These are phyloP conservation scores for Boechera divaricarpa DNA, from an alignment of 345 rosid genomes.

Conservation along the genomic window DNA sequence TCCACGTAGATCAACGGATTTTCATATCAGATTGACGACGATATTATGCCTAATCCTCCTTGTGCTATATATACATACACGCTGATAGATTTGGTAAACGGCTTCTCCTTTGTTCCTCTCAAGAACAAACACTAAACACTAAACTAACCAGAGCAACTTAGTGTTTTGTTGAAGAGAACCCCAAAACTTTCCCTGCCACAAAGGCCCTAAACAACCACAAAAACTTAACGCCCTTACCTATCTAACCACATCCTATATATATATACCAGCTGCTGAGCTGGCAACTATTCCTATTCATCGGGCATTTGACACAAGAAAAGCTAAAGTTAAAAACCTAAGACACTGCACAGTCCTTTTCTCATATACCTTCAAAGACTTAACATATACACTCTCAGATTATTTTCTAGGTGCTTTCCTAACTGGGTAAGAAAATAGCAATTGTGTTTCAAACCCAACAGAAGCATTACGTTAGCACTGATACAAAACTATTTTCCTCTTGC, in stretches of 20 bases:
- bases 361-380: slow-evolving; percentile 15
- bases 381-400: not conserved
- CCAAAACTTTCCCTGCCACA: not conserved
- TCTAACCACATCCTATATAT: not conserved
- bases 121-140: slow-evolving; percentile 1
- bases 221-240: not conserved
- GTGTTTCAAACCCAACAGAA: slow-evolving; percentile 11
- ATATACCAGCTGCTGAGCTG: not conserved
- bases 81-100: not conserved
- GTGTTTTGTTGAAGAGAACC: not conserved
- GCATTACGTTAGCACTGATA: not conserved
- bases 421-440: not conserved
- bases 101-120: not conserved
- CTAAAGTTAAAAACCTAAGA: slow-evolving; percentile 1
- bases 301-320: slow-evolving; percentile 11
- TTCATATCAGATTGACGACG: not conserved
- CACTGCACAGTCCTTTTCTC: slow-evolving; percentile 3
- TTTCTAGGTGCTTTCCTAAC: not conserved
- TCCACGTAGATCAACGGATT: not conserved
- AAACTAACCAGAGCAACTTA: not conserved
- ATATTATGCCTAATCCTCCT: not conserved
- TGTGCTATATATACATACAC: not conserved
- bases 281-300: slow-evolving; percentile 2
- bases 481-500: not conserved
- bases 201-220: not conserved